A percentile compares a stretch with the other conserved stretches of the same genome.
Conservation (phyloP, 495 filamentous ascomycete genomes). For the Acidomyces sp. region DNA sequence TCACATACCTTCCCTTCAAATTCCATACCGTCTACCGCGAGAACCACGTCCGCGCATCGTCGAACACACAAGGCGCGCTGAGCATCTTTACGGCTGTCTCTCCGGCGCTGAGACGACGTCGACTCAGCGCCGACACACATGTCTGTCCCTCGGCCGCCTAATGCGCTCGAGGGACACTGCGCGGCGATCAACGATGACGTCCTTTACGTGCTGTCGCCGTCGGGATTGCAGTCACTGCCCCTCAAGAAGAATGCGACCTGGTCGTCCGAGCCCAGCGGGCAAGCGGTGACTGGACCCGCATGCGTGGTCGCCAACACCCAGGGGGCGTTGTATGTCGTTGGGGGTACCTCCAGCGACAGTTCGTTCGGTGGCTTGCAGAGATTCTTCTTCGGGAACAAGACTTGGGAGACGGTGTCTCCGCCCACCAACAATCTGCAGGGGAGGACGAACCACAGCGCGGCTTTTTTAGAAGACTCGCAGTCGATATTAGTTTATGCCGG, state of each 20-base stretch:
- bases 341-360: slow-evolving; percentile 45
- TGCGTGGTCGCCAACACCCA: slow-evolving; percentile 54
- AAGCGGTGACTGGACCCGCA: slow-evolving; percentile 55
- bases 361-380: slow-evolving; percentile 67
- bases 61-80: background rate
- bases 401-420: slow-evolving; percentile 59
- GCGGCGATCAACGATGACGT: slow-evolving; percentile 71
- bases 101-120: slow-evolving; percentile 6
- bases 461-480: slow-evolving; percentile 56
- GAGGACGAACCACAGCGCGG: slow-evolving; percentile 59
- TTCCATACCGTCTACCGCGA: background rate
- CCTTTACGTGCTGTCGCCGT: slow-evolving; percentile 68
- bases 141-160: slow-evolving; percentile 37
- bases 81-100: background rate
- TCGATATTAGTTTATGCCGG: slow-evolving; percentile 76
- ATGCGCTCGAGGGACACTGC: slow-evolving; percentile 60
- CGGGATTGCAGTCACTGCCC: slow-evolving; percentile 61
- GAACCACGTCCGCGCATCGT: background rate
- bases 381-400: slow-evolving; percentile 60
- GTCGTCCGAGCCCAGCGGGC: slow-evolving; percentile 48
- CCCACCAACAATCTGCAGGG: slow-evolving; percentile 46
- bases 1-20: background rate
- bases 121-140: slow-evolving; percentile 11
- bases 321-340: slow-evolving; percentile 70
- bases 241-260: slow-evolving; percentile 58